Percentiles rank a stretch among this genome's conserved stretches.
Evolutionary conservation across 257 asterid species (phyloP).

Genomic region (Penstemon barbatus): DNA sequence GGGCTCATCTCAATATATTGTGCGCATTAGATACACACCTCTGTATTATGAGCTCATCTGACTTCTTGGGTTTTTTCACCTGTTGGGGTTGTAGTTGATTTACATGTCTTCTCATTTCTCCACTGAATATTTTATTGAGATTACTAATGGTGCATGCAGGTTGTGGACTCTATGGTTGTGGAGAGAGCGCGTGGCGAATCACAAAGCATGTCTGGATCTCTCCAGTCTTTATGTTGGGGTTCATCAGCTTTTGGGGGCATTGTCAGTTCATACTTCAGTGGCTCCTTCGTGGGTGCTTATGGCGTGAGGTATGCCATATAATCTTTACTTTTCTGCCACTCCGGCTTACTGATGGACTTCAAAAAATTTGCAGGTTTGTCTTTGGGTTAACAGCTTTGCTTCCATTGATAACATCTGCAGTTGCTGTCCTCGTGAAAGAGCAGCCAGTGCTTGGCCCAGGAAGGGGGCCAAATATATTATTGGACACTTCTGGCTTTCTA

Average conservation of each 20-base stretch:
- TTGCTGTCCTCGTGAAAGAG: conserved; percentile 88
- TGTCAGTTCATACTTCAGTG: conserved; percentile 97
- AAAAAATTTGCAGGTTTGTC: conserved; percentile 69
- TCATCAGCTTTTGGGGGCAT: conserved; percentile 97
- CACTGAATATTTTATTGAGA: conserved; percentile 27
- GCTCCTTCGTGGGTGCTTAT: conserved; percentile 90
- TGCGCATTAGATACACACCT: background rate
- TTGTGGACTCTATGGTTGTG: conserved; percentile 98
- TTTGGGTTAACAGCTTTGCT: conserved; percentile 93
- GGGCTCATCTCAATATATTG: background rate
- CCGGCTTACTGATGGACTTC: conserved; percentile 21
- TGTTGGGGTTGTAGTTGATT: conserved; percentile 13
- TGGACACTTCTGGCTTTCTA: conserved; percentile 47
- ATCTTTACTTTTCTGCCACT: conserved; percentile 13
- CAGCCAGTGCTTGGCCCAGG: conserved; percentile 48
- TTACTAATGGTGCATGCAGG: conserved; percentile 57
- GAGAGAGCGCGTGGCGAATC: conserved; percentile 99
- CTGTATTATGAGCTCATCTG: conserved; percentile 3
- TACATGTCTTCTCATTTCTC: conserved; percentile 11
- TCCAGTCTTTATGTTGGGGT: conserved; percentile 99
- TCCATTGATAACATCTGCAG: conserved; percentile 94
- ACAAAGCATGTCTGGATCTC: conserved; percentile 96
- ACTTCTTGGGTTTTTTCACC: conserved; percentile 5
- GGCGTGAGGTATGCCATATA: conserved; percentile 79
- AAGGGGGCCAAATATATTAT: conserved; percentile 43